A percentile compares a stretch with the other conserved stretches of the same genome.
phyloP scores from a whole-genome alignment of 1,139 yeast species.

The Wickerhamomyces sp. region DNA sequence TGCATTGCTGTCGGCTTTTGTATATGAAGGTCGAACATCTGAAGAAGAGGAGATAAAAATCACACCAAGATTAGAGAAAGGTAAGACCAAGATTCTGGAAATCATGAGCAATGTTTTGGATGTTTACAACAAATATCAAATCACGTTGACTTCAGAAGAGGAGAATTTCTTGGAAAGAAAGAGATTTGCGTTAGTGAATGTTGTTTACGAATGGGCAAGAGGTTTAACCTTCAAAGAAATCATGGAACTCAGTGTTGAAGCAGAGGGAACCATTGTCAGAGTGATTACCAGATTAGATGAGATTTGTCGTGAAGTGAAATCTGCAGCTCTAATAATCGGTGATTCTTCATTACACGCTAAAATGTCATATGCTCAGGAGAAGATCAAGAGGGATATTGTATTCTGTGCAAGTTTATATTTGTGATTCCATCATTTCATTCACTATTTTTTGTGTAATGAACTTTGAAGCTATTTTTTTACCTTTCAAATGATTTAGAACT shows the following conservation, averaged over 20 bases:
- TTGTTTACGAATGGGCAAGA: constrained; percentile 97
- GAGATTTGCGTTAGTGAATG: constrained; percentile 87
- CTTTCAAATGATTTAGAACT: too few species aligned
- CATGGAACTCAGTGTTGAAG: constrained; percentile 82
- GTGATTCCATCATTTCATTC: too few species aligned
- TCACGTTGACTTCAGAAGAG: constrained; percentile 78
- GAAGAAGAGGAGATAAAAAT: constrained; percentile 54
- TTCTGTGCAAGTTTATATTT: constrained; percentile 94
- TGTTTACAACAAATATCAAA: constrained; percentile 65
- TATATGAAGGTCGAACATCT: constrained; percentile 76
- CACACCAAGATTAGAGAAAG: constrained; percentile 82
- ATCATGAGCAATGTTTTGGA: constrained; percentile 62
- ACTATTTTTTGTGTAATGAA: too few species aligned
- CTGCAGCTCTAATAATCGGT: constrained; percentile 93
- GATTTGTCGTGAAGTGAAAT: constrained; percentile 89
- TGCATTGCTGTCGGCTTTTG: constrained; percentile 86
- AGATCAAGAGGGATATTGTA: constrained; percentile 92
- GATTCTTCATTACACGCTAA: constrained; percentile 83
- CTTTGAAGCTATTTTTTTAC: too few species aligned
- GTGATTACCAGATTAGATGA: constrained; percentile 94
- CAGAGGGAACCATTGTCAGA: constrained; percentile 97
- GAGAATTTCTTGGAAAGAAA: constrained; percentile 77
- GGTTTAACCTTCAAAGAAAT: constrained; percentile 90
- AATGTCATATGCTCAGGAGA: constrained; percentile 90
- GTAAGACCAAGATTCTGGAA: constrained; percentile 64